A percentile compares a stretch with the other conserved stretches of the same genome.
These are phyloP conservation scores for Cryptosporidium parvum DNA, from an alignment of 169 alveolate species.

Conservation along the genomic window DNA sequence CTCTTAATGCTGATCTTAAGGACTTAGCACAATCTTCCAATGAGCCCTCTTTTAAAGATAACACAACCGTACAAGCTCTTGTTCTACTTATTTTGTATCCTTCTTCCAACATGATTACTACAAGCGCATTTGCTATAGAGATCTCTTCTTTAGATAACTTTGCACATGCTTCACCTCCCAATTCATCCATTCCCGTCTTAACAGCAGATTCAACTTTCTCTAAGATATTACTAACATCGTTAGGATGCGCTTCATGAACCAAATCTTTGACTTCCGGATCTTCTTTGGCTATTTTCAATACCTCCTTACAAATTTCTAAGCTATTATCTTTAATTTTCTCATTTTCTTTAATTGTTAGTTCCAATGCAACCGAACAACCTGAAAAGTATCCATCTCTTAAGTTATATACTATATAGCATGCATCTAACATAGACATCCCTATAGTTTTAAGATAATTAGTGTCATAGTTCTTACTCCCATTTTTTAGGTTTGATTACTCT, in stretches of 20 bases:
- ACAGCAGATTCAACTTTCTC: conserved; percentile 11
- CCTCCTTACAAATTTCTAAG: conserved; percentile 43
- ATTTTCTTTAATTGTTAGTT: conserved; percentile 25
- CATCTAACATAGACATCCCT: conserved; percentile 61
- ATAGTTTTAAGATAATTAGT: not conserved
- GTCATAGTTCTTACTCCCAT: not conserved
- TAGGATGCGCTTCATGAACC: conserved; percentile 52
- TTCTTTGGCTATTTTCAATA: conserved; percentile 9
- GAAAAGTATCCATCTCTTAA: conserved; percentile 74
- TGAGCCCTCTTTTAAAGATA: conserved; percentile 56
- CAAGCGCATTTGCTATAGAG: conserved; percentile 51
- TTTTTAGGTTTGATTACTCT: not conserved
- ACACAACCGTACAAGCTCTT: conserved; percentile 47
- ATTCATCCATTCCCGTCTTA: conserved; percentile 14
- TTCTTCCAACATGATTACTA: conserved; percentile 20
- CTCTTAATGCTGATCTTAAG: conserved; percentile 47
- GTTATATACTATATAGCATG: conserved; percentile 42
- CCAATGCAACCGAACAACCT: conserved; percentile 44
- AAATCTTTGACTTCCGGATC: conserved; percentile 45
- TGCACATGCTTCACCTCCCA: conserved; percentile 53
- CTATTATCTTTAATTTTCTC: not conserved
- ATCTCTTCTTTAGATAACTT: conserved; percentile 34
- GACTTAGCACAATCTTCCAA: conserved; percentile 65
- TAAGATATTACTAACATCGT: not conserved
- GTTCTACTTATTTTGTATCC: conserved; percentile 54